These are phyloP conservation scores for Cystobasidiaceae sp. DNA, from an alignment of 1,284 basidiomycete species.

Conservation along the genomic window DNA sequence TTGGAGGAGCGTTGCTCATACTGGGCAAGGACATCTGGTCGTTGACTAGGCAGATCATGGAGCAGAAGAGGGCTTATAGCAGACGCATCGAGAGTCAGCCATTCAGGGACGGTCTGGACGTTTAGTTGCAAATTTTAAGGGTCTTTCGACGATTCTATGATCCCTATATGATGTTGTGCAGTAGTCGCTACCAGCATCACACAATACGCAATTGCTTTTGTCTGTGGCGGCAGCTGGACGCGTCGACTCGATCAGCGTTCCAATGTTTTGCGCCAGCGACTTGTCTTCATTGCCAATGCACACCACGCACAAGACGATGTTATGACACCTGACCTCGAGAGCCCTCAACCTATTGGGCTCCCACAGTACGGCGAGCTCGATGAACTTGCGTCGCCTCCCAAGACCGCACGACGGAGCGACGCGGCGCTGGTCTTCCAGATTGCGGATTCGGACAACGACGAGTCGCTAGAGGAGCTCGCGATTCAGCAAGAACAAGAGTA, in stretches of 20 bases:
- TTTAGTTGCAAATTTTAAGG: neutral
- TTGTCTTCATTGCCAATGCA: too few relatives aligned
- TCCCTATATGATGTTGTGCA: too few relatives aligned
- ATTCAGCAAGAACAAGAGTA: constrained; percentile 15
- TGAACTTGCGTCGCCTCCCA: neutral
- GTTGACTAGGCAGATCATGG: constrained; percentile 31
- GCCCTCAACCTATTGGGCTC: too few relatives aligned
- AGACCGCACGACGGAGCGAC: neutral
- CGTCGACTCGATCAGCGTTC: too few relatives aligned
- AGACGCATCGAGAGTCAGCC: constrained; percentile 35
- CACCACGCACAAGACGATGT: too few relatives aligned
- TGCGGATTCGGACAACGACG: constrained; percentile 17
- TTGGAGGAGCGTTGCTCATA: constrained; percentile 37
- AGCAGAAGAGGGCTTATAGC: constrained; percentile 33
- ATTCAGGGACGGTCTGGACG: constrained; percentile 29
- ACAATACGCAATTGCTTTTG: too few relatives aligned
- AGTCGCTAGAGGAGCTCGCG: constrained; percentile 9
- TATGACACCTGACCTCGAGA: neutral
- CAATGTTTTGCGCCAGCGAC: too few relatives aligned
- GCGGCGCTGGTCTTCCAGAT: neutral
- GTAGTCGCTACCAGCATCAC: too few relatives aligned
- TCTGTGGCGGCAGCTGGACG: too few relatives aligned
- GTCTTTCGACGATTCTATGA: neutral
- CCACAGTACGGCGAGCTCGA: neutral
- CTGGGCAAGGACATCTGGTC: constrained; percentile 34